Base-by-base conservation (phyloP, 1,284 basidiomycete species). In the Cryptococcus sp. region DNA sequence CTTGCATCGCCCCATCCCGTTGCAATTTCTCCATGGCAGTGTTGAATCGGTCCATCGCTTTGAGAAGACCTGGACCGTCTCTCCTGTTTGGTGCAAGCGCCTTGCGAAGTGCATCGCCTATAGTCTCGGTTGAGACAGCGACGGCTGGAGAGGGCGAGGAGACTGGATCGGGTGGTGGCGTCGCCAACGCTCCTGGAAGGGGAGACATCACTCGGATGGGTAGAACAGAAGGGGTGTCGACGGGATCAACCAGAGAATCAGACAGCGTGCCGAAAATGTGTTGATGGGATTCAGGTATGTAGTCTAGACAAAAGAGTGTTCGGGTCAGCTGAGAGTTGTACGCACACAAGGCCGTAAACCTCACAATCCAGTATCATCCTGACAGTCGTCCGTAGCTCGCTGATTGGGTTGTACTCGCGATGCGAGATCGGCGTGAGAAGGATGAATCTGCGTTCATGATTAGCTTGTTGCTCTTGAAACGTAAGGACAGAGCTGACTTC, bases 11-110 rank as follows among this genome's bases (percentile, higher is more conserved):
- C 0, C 79, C 80, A 3, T 69, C 55, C 1, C 61, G 51, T 42
- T 80, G 79, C 4, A 84, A 68, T 10, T 69, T 61, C n/a, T 58
- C 59, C 49, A 84, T 71, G 4, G 75, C 77, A 0, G 52, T 20
- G 64, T 85, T 85, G 73, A 80, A 83, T n/a, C 80, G 73, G 13
- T 76, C 68, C 38, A 84, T 65, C 1, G 81, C 80, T 11, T 71
- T 66, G 41, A 82, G 50, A 60, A 85, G 81, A 0, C 78, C 75
- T 0, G 81, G 80, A 1, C 83, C 82, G 56, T 83, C 78, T 17
- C 79, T 69, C 25, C 82, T 74, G 57, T 83, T 81, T 11, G 69
- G 67, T 0, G 75, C 74, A 16, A 81, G 73, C 6, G 82, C 80
- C 56, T 81, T 80, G n/a, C 82, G 78, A 41, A 84, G 68, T 15